Evolutionary conservation across 495 filamentous ascomycete genomes (phyloP), one percentile per base, ranked within the genome.

Genomic region (Neurospora sp.): DNA sequence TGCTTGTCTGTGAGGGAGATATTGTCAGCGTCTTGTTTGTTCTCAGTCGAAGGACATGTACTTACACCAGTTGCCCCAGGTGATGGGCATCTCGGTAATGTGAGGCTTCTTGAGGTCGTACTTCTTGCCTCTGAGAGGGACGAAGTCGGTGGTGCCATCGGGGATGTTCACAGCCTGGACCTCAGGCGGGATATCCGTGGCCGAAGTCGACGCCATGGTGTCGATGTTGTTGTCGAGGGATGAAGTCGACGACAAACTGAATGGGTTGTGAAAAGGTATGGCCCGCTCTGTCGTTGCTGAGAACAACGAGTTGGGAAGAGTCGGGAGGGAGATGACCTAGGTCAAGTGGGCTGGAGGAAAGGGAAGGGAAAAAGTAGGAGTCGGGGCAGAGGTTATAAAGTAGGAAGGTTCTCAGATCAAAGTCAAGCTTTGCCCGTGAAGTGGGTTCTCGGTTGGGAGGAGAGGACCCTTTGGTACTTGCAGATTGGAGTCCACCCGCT

Each of bases 11-110:
- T 37, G 53, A 65, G 27, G 27, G 53, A 65, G 27, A 35, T 35
- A 35, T 65, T 18, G 53, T 65, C 53, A 65, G 22, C 31, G 20
- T 61, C 22, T 37, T 18, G 27, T 5, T 61, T n/a, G n/a, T 37
- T 38, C 31, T 37, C 27, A 14, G 14, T 3, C 2, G 40, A 37
- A 27, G 9, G 8, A 39, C 3, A 53, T 5, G 16, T 42, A 68
- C 71, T 72, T 65, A 65, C 53, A 77, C 94, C 94, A 98, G 85
- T 99, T 99, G 74, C 85, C 78, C 81, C 86, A 87, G 70, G 93
- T 97, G 72, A 98, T 90, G 68, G 91, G 89, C 76, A 85, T 79
- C 38, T 89, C 86, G 48, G 86, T 81, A 74, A 88, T 88, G 76
- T 88, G 79, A 74, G 79, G 79, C 77, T 88, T 88, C 76, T 82